phyloP scores from a whole-genome alignment of 1,284 basidiomycete genomes.

The Grifola frondosa region DNA sequence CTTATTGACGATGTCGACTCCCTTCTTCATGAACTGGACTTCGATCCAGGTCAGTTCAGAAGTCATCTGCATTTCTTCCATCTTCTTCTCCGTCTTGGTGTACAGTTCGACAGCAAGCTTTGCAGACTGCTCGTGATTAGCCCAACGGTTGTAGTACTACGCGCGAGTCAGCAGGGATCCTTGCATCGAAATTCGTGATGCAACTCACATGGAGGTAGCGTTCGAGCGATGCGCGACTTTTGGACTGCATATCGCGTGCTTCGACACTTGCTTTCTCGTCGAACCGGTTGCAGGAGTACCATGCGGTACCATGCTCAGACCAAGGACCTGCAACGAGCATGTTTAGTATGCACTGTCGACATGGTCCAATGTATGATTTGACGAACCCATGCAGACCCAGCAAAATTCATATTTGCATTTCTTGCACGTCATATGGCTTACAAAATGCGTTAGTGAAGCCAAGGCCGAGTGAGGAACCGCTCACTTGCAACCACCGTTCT shows the following conservation, averaged over 20 bases:
- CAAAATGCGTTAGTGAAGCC: constrained; percentile 5
- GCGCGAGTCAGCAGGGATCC: constrained; percentile 3
- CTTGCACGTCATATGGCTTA: constrained; percentile 98
- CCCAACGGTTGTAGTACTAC: constrained; percentile 97
- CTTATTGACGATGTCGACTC: constrained; percentile 87
- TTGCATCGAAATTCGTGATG: neutral
- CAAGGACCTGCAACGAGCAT: constrained; percentile 74
- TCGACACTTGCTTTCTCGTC: constrained; percentile 92
- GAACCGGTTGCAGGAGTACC: constrained; percentile 98
- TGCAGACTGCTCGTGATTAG: constrained; percentile 98
- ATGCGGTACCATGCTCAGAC: constrained; percentile 96
- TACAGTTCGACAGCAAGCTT: constrained; percentile 93
- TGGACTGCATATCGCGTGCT: constrained; percentile 87
- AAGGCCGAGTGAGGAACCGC: constrained; percentile 34
- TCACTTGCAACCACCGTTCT: constrained; percentile 99
- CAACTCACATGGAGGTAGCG: constrained; percentile 92
- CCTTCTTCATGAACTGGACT: constrained; percentile 98
- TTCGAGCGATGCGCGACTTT: constrained; percentile 86
- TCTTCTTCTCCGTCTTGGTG: constrained; percentile 97
- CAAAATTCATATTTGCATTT: constrained; percentile 94
- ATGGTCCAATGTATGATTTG: constrained; percentile 42
- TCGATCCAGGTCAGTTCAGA: constrained; percentile 96
- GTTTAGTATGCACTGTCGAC: neutral
- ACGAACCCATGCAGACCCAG: constrained; percentile 76
- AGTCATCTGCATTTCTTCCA: constrained; percentile 98